A percentile compares a stretch with the other conserved stretches of the same genome.
Conservation (phyloP, 2,329 filamentous ascomycete species). For the Phaeosphaeriaceae sp. region DNA sequence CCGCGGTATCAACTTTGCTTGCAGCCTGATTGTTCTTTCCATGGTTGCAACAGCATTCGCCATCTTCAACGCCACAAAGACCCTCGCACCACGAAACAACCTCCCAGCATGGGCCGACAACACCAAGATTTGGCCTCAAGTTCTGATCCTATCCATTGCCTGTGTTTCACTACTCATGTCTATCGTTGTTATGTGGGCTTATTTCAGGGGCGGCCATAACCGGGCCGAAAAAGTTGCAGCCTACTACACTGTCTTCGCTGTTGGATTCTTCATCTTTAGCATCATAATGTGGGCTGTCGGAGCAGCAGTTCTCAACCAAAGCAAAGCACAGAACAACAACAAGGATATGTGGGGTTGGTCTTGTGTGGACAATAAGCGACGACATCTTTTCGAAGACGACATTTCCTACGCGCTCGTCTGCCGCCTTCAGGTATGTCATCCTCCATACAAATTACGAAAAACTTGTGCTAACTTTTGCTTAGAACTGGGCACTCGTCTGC, state of each 20-base stretch:
- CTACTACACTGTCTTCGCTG: conserved; percentile 94
- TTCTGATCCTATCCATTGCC: conserved; percentile 78
- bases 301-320: conserved; percentile 81
- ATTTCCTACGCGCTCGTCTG: conserved; percentile 91
- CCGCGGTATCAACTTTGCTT: conserved; percentile 96
- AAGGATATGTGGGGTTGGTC: conserved; percentile 98
- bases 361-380: conserved; percentile 86
- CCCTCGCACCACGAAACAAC: conserved; percentile 75
- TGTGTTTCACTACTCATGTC: conserved; percentile 82
- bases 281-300: conserved; percentile 91
- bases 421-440: conserved; percentile 73
- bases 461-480: conserved; percentile 26
- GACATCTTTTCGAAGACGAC: conserved; percentile 77
- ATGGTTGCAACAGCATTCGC: conserved; percentile 88
- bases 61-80: conserved; percentile 89
- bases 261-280: conserved; percentile 91
- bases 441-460: neutral
- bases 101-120: conserved; percentile 83
- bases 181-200: conserved; percentile 79
- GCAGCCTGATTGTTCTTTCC: conserved; percentile 89
- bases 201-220: conserved; percentile 85
- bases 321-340: conserved; percentile 72
- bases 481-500: conserved; percentile 97
- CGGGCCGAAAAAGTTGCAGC: conserved; percentile 91
- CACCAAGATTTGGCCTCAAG: conserved; percentile 88